A percentile compares a stretch with the other conserved stretches of the same genome.
phyloP scores from a whole-genome alignment of 1,284 basidiomycete genomes.

The Marasmius tenuissimus region DNA sequence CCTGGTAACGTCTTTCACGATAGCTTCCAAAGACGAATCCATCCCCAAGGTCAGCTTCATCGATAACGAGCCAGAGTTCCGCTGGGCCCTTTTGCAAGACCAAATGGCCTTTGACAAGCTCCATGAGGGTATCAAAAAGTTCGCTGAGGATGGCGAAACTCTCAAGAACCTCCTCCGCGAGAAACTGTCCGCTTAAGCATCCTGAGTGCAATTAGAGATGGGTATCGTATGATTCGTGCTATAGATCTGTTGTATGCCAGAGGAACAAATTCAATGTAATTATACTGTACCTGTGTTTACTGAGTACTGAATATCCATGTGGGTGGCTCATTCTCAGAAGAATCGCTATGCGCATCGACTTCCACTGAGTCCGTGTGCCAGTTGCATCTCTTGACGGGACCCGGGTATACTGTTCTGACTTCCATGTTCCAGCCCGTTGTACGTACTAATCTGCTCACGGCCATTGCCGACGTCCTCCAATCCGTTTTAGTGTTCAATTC shows the following conservation, averaged over 20 bases:
- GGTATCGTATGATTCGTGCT: background rate
- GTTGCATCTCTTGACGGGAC: too few relatives aligned
- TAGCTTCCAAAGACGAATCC: constrained; percentile 57
- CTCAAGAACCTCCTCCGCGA: constrained; percentile 83
- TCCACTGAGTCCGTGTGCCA: too few relatives aligned
- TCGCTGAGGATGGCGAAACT: constrained; percentile 91
- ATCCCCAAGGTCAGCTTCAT: constrained; percentile 85
- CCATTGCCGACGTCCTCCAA: too few relatives aligned
- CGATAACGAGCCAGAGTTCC: constrained; percentile 95
- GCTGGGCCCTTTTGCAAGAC: constrained; percentile 90
- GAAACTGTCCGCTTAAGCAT: constrained; percentile 65
- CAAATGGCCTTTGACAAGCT: constrained; percentile 95
- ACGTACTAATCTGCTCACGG: too few relatives aligned
- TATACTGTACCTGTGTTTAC: too few relatives aligned
- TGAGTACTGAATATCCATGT: background rate
- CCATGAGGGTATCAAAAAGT: constrained; percentile 97
- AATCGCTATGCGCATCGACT: too few relatives aligned
- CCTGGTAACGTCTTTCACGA: constrained; percentile 49
- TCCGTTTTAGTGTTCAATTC: too few relatives aligned
- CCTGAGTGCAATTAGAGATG: background rate
- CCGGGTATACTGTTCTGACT: too few relatives aligned
- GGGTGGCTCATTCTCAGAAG: background rate
- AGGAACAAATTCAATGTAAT: too few relatives aligned
- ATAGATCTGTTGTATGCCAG: background rate
- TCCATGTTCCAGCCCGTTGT: too few relatives aligned